A percentile compares a stretch with the other conserved stretches of the same genome.
Evolutionary conservation across 208 protist species (phyloP).

Genomic region (Wallacemonas sp.): DNA sequence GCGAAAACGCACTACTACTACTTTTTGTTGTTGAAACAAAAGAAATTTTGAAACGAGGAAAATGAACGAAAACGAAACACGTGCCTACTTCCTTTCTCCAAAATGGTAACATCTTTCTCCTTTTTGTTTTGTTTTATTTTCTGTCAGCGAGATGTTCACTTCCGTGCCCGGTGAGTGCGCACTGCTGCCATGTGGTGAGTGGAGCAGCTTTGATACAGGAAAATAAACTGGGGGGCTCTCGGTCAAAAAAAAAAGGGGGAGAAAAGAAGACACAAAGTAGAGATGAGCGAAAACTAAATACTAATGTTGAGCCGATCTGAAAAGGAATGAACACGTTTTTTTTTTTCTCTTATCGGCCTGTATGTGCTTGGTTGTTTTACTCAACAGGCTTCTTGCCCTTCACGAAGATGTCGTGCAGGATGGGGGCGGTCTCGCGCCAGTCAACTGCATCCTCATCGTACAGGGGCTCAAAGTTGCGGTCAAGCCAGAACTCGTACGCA

Average conservation of each 20-base stretch:
- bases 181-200: too few relatives aligned
- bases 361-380: not conserved
- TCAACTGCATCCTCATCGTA: slow-evolving; percentile 75
- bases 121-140: not conserved
- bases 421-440: slow-evolving; percentile 84
- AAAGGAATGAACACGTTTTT: not conserved
- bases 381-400: slow-evolving; percentile 85
- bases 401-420: slow-evolving; percentile 90
- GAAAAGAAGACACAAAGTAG: slow-evolving; percentile 7
- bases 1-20: slow-evolving; percentile 13
- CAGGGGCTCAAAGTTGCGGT: slow-evolving; percentile 83
- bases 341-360: not conserved
- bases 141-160: too few relatives aligned
- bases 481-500: slow-evolving; percentile 90
- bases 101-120: not conserved
- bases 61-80: slow-evolving; percentile 15
- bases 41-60: slow-evolving; percentile 10
- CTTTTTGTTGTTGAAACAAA: slow-evolving; percentile 18
- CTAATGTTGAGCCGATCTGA: not conserved
- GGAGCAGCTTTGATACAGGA: too few relatives aligned
- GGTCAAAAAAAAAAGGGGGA: not conserved
- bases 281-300: slow-evolving; percentile 11
- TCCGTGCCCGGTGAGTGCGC: too few relatives aligned
- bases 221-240: not conserved
- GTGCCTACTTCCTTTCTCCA: slow-evolving; percentile 3